Evolutionary conservation across 2,329 filamentous ascomycete genomes (phyloP).

Genomic region (Fusarium mundagurra): DNA sequence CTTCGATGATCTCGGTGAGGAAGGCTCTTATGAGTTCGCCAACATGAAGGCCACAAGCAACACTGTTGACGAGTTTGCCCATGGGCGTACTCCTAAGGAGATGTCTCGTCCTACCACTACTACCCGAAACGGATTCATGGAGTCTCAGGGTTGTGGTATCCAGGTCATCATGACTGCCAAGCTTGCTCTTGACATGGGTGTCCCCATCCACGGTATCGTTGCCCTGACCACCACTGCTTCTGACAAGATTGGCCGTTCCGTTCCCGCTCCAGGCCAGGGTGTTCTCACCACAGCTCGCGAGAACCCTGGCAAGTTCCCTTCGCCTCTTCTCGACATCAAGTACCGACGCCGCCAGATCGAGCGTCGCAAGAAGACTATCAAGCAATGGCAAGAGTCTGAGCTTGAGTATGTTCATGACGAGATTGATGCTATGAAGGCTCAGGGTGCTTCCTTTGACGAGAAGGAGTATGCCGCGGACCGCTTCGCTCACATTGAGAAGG

Average conservation of each 20-base stretch:
- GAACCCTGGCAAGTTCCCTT: constrained; percentile 89
- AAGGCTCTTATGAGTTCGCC: constrained; percentile 99
- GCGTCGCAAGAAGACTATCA: constrained; percentile 91
- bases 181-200: constrained; percentile 97
- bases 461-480: constrained; percentile 88
- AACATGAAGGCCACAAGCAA: constrained; percentile 99
- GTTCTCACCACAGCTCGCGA: constrained; percentile 95
- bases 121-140: constrained; percentile 98
- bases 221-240: constrained; percentile 95
- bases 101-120: constrained; percentile 99
- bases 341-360: constrained; percentile 96
- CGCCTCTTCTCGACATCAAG: constrained; percentile 94
- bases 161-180: constrained; percentile 98
- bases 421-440: constrained; percentile 87
- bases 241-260: constrained; percentile 98
- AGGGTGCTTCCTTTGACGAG: constrained; percentile 79
- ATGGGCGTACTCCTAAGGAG: constrained; percentile 93
- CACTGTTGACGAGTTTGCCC: constrained; percentile 93
- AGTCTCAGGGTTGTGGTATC: constrained; percentile 97
- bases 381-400: constrained; percentile 96
- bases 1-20: constrained; percentile 99
- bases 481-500: constrained; percentile 82
- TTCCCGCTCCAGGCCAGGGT: constrained; percentile 96
- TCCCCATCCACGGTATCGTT: constrained; percentile 95
- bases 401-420: constrained; percentile 93